Evolutionary conservation across 306 rosid genomes (phyloP).

Genomic region (Prunus mongolica): DNA sequence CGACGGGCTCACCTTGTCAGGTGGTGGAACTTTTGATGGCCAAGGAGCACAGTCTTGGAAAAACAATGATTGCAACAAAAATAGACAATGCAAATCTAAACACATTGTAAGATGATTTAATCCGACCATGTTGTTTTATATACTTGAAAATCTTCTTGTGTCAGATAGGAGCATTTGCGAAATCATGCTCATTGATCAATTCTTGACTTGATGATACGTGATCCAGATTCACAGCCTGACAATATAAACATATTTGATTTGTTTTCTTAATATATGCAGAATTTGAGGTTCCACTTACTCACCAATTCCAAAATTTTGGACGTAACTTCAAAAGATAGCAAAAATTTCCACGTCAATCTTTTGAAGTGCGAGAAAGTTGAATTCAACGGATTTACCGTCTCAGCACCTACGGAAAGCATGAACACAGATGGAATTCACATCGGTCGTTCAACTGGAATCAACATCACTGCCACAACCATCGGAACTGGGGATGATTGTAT

Average conservation of each 20-base stretch:
- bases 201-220: too few relatives aligned
- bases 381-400: constrained; percentile 15
- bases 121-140: too few relatives aligned
- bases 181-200: too few relatives aligned
- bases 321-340: constrained; percentile 30
- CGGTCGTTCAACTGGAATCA: constrained; percentile 38
- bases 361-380: constrained; percentile 27
- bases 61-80: too few relatives aligned
- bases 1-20: constrained; percentile 24
- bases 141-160: too few relatives aligned
- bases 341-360: constrained; percentile 33
- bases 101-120: constrained; percentile 24
- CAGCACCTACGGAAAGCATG: constrained; percentile 27
- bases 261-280: constrained; percentile 8
- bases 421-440: constrained; percentile 56
- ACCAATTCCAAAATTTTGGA: constrained; percentile 21
- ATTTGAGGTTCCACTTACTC: constrained; percentile 30
- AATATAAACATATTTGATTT: neutral
- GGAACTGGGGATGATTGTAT: constrained; percentile 52
- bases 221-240: neutral
- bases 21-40: constrained; percentile 44
- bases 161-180: too few relatives aligned
- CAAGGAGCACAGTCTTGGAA: constrained; percentile 12
- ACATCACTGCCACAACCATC: constrained; percentile 18
- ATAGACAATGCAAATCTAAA: constrained; percentile 6